Base-by-base conservation (phyloP, 352 stramenopile species). In the Phytophthora rubi region DNA sequence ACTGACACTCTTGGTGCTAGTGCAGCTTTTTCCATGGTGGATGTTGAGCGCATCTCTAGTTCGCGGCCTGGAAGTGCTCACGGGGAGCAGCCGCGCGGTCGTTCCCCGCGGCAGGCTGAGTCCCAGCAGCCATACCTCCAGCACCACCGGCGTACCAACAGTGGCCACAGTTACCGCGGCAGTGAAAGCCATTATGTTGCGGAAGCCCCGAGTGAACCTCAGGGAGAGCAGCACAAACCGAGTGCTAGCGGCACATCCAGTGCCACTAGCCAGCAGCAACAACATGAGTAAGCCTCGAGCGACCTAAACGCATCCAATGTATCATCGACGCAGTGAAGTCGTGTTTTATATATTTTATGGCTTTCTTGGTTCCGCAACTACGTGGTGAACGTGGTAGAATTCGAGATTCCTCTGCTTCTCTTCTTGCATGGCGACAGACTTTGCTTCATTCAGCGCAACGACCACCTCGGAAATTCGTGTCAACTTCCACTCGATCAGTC, bases 341-440 rank as follows among this genome's bases (percentile, higher is more conserved):
- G 53, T 69, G 66, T 61, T 42, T 61, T 65, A 44, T 65, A 44
- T 65, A 37, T 55, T 60, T 70, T 68, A 51, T 51, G 33, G 7
- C 0, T 42, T 42, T 5, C 33, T 42, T 21, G 42, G 5, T 6
- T 6, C 26, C 0, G 3, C 26, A 30, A 30, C 15, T 10, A 53
- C 9, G 48, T 53, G 47, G 26, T 83, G 76, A 2, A 87, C 73
- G 65, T 92, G 83, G 67, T 76, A 87, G 68, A 92, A 90, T 66
- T 92, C 85, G 51, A 92, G 80, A 62, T 91, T 92, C 16, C 83
- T 72, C 26, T 85, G 77, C 47, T 81, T 76, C 52, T 92, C 85
- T 56, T 92, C 85, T 21, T 70, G 30, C 12, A 77, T 71, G 0
- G 68, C 84, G 9, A 72, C 30, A 0, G 57, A 21, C 54, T 77